These are phyloP conservation scores for Phytophthora fragariae DNA, from an alignment of 352 stramenopile genomes.

Conservation along the genomic window DNA sequence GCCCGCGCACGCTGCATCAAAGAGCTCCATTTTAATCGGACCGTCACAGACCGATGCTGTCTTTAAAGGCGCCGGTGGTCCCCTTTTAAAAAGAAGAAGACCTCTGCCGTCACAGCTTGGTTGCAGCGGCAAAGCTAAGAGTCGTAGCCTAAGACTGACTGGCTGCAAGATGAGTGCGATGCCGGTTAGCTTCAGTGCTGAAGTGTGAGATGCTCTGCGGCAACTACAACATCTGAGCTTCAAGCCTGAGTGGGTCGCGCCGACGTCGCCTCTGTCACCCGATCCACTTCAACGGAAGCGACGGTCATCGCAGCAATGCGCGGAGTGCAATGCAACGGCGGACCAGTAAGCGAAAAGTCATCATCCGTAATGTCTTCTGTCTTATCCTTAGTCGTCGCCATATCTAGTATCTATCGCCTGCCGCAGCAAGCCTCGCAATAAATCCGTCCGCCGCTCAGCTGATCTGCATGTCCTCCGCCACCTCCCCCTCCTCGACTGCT, in stretches of 20 bases:
- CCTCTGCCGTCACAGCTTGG: too few relatives aligned
- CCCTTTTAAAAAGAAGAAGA: too few relatives aligned
- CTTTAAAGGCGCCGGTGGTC: too few relatives aligned
- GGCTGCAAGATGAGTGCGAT: not conserved
- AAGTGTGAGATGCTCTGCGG: not conserved
- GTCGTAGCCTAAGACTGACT: too few relatives aligned
- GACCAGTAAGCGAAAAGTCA: not conserved
- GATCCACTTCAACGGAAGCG: constrained; percentile 12
- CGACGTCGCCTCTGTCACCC: constrained; percentile 25
- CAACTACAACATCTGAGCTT: not conserved
- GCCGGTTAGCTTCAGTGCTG: constrained; percentile 4
- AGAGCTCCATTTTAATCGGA: too few relatives aligned
- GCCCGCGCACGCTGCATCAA: too few relatives aligned
- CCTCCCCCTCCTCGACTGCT: constrained; percentile 40
- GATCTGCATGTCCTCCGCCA: constrained; percentile 44
- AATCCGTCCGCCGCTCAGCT: constrained; percentile 19
- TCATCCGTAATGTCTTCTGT: not conserved
- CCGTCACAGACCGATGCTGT: too few relatives aligned
- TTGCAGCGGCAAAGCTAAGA: too few relatives aligned
- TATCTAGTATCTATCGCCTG: not conserved
- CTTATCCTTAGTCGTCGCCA: constrained; percentile 1
- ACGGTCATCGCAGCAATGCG: not conserved
- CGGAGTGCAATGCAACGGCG: not conserved
- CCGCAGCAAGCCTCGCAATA: constrained; percentile 14
- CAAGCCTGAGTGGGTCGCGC: not conserved